These are phyloP conservation scores for Antrodiella citrinella DNA, from an alignment of 768 basidiomycete species.

Conservation along the genomic window DNA sequence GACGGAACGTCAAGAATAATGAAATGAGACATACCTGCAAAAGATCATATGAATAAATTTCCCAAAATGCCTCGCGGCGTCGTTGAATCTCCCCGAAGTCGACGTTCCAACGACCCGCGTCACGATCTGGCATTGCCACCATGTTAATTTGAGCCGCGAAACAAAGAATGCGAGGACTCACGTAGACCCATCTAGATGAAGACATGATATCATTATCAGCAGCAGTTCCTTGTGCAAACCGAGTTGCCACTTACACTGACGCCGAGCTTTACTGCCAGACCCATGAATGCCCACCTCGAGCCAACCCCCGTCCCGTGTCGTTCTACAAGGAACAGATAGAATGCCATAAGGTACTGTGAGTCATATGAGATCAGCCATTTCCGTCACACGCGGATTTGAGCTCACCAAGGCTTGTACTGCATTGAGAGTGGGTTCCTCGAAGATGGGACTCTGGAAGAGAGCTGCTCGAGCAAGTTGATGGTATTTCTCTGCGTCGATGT, in stretches of 20 bases:
- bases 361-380: too few relatives aligned
- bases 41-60: constrained; percentile 58
- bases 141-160: background rate
- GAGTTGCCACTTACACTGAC: constrained; percentile 41
- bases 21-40: constrained; percentile 44
- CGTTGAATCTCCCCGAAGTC: constrained; percentile 46
- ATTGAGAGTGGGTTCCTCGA: constrained; percentile 56
- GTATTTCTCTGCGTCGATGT: constrained; percentile 49
- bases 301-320: constrained; percentile 36
- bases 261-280: constrained; percentile 59
- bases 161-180: constrained; percentile 26
- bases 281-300: constrained; percentile 67
- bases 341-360: constrained; percentile 52
- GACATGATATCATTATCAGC: constrained; percentile 1
- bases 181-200: constrained; percentile 52
- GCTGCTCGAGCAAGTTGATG: constrained; percentile 56
- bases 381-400: too few relatives aligned
- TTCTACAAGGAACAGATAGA: constrained; percentile 40
- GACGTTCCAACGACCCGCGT: constrained; percentile 59
- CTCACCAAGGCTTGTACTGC: constrained; percentile 59
- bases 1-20: background rate
- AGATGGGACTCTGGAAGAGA: constrained; percentile 52
- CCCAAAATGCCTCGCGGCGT: constrained; percentile 58
- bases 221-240: background rate
- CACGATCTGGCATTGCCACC: constrained; percentile 41